phyloP scores from a whole-genome alignment of 2,329 filamentous ascomycete genomes.

The Talaromyces sp. region DNA sequence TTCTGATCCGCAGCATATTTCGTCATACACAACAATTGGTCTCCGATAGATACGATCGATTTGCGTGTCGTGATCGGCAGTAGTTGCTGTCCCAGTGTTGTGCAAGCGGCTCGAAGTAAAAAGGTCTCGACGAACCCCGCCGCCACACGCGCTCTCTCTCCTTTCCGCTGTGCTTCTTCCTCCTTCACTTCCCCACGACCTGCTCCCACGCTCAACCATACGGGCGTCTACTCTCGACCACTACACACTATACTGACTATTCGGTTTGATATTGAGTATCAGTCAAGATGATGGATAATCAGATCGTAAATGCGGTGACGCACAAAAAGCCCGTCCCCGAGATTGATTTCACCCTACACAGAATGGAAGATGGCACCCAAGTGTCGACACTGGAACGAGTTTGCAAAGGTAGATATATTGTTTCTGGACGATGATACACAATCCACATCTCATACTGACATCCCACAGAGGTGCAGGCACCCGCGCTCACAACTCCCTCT shows the following conservation, averaged over 20 bases:
- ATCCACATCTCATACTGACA: slow-evolving; percentile 15
- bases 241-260: background rate
- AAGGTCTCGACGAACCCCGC: slow-evolving; percentile 13
- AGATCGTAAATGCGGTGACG: slow-evolving; percentile 80
- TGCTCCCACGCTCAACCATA: background rate
- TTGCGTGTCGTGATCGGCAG: slow-evolving; percentile 10
- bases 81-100: slow-evolving; percentile 1
- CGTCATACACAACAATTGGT: background rate
- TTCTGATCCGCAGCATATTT: background rate
- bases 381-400: slow-evolving; percentile 95
- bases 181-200: background rate
- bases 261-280: background rate
- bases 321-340: slow-evolving; percentile 95
- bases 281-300: slow-evolving; percentile 21
- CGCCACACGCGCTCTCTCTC: slow-evolving; percentile 8
- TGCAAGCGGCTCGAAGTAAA: slow-evolving; percentile 10
- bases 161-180: background rate
- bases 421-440: background rate
- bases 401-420: slow-evolving; percentile 77
- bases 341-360: slow-evolving; percentile 98
- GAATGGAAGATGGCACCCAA: slow-evolving; percentile 94
- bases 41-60: background rate
- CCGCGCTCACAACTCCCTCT: slow-evolving; percentile 85
- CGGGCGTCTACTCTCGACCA: background rate
- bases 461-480: slow-evolving; percentile 85